Percentiles rank a stretch among this genome's conserved stretches.
Conservation (phyloP, 2,329 filamentous ascomycete species). For the Metarhizium anisopliae region DNA sequence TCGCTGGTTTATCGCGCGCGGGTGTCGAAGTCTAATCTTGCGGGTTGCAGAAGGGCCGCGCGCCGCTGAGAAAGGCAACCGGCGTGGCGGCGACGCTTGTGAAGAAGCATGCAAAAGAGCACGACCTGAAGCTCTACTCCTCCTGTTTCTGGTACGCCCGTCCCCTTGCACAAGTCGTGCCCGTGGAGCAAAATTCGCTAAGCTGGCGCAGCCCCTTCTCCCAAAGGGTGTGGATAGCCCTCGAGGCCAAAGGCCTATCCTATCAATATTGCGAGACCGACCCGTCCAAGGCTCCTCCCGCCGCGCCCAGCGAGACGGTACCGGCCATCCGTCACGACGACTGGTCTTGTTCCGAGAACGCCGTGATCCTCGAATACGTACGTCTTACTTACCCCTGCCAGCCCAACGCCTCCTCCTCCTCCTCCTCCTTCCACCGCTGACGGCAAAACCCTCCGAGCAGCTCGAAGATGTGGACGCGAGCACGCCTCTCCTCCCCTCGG, state of each 20-base stretch:
- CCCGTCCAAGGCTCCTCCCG: conserved; percentile 60
- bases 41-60: conserved; percentile 41
- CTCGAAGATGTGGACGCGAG: conserved; percentile 64
- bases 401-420: too few relatives aligned
- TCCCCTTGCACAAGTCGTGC: background rate
- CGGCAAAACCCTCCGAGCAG: conserved; percentile 15
- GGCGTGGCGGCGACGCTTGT: conserved; percentile 62
- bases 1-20: background rate
- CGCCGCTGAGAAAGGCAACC: conserved; percentile 62
- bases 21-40: too few relatives aligned
- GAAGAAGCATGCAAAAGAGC: conserved; percentile 59
- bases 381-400: conserved; percentile 13
- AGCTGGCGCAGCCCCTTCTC: conserved; percentile 58
- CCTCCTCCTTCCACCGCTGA: too few relatives aligned
- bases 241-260: conserved; percentile 67
- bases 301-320: conserved; percentile 49
- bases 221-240: conserved; percentile 80
- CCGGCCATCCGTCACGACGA: conserved; percentile 59
- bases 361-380: conserved; percentile 79
- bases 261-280: conserved; percentile 87
- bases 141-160: conserved; percentile 68
- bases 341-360: conserved; percentile 77
- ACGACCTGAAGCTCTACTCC: conserved; percentile 68
- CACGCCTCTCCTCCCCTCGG: conserved; percentile 52
- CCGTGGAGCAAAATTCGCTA: background rate